A percentile compares a stretch with the other conserved stretches of the same genome.
phyloP scores from a whole-genome alignment of 768 basidiomycete species.

The Naganishia vaughanmartiniae region DNA sequence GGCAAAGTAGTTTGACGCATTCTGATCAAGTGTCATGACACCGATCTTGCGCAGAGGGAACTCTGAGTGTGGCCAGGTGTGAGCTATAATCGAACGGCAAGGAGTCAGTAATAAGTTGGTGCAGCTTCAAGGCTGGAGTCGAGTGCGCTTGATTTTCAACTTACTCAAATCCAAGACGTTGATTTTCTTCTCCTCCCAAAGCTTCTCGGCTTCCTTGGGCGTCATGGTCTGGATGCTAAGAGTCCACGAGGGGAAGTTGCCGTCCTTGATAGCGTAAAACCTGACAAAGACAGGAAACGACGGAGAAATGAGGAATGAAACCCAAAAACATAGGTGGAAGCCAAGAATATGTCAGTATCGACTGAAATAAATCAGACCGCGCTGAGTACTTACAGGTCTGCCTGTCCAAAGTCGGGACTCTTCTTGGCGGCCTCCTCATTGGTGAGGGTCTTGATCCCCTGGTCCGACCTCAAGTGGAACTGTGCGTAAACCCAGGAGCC shows the following conservation, averaged over 20 bases:
- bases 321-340: no score
- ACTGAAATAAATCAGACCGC: slow-evolving; percentile 26
- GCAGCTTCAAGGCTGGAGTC: slow-evolving; percentile 49
- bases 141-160: slow-evolving; percentile 53
- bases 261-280: slow-evolving; percentile 48
- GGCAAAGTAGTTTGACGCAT: slow-evolving; percentile 51
- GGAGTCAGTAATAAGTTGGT: neutral
- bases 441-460: slow-evolving; percentile 64
- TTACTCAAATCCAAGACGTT: slow-evolving; percentile 61
- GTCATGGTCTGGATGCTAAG: slow-evolving; percentile 80
- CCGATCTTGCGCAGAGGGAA: slow-evolving; percentile 53
- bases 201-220: slow-evolving; percentile 79
- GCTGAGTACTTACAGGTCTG: slow-evolving; percentile 52
- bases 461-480: slow-evolving; percentile 52
- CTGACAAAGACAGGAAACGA: neutral
- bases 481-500: slow-evolving; percentile 52
- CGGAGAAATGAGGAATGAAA: no score
- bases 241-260: slow-evolving; percentile 52
- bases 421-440: slow-evolving; percentile 63
- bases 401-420: slow-evolving; percentile 56
- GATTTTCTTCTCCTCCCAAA: slow-evolving; percentile 58
- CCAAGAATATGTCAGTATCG: no score
- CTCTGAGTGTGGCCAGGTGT: slow-evolving; percentile 53
- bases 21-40: slow-evolving; percentile 54
- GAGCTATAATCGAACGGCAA: slow-evolving; percentile 39